Percentiles rank a stretch among this genome's conserved stretches.
phyloP scores from a whole-genome alignment of 305 asterid genomes.

The Euphrasia arctica region DNA sequence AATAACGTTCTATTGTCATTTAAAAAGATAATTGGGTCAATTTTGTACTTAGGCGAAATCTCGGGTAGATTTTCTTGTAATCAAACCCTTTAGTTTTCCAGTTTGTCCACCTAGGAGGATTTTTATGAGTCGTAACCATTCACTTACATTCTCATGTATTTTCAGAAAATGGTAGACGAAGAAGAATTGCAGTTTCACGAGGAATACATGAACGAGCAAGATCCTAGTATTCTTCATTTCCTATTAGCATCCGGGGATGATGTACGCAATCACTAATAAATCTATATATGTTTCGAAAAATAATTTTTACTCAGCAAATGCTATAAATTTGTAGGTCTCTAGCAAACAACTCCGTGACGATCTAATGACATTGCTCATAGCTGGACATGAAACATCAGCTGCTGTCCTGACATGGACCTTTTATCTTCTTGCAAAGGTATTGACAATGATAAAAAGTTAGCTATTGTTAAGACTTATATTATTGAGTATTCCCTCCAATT shows the following conservation, averaged over 20 bases:
- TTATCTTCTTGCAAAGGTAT: slow-evolving; percentile 86
- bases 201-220: slow-evolving; percentile 96
- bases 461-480: no score
- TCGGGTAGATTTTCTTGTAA: background rate
- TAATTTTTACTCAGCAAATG: slow-evolving; percentile 32
- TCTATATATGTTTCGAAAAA: slow-evolving; percentile 24
- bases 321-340: slow-evolving; percentile 60
- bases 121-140: background rate
- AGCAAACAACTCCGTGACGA: slow-evolving; percentile 99
- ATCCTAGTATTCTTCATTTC: slow-evolving; percentile 98
- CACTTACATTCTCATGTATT: slow-evolving; percentile 22
- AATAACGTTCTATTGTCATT: background rate
- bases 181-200: slow-evolving; percentile 97
- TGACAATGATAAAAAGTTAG: background rate
- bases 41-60: background rate
- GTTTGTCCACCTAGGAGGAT: background rate
- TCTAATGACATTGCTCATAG: slow-evolving; percentile 97
- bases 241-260: slow-evolving; percentile 96
- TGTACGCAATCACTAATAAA: slow-evolving; percentile 42
- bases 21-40: background rate
- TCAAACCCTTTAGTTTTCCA: background rate
- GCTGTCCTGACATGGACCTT: slow-evolving; percentile 99
- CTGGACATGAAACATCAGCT: slow-evolving; percentile 99
- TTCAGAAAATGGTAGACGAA: slow-evolving; percentile 92
- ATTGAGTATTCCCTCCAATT: no score